These are phyloP conservation scores for Barnettozyma sucrosica DNA, from an alignment of 805 yeast species.

Conservation along the genomic window DNA sequence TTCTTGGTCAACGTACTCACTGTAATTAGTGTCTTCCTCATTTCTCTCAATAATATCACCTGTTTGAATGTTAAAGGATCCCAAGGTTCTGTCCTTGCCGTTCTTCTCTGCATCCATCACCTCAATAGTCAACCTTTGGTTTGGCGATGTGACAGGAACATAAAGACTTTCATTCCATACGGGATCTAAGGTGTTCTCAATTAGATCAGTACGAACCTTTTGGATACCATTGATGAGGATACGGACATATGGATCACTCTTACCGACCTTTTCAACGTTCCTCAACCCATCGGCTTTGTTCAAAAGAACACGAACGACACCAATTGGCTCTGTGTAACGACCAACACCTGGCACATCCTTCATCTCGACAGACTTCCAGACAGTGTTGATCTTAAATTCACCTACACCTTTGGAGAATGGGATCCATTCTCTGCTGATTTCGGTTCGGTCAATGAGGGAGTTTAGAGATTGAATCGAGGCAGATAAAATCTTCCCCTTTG, in stretches of 20 bases:
- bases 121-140: slow-evolving; percentile 78
- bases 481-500: slow-evolving; percentile 51
- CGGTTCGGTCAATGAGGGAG: slow-evolving; percentile 66
- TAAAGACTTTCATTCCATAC: slow-evolving; percentile 80
- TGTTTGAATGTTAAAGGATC: slow-evolving; percentile 68
- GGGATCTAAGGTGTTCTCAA: slow-evolving; percentile 67
- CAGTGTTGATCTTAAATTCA: slow-evolving; percentile 59
- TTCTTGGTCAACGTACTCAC: slow-evolving; percentile 51
- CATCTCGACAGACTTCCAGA: slow-evolving; percentile 84
- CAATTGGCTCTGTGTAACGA: slow-evolving; percentile 92
- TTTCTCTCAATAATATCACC: slow-evolving; percentile 59
- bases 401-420: slow-evolving; percentile 66
- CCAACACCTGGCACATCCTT: slow-evolving; percentile 61
- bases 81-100: slow-evolving; percentile 82
- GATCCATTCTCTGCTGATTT: slow-evolving; percentile 74
- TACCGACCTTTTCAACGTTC: slow-evolving; percentile 85
- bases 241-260: slow-evolving; percentile 86
- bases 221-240: slow-evolving; percentile 71
- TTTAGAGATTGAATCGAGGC: slow-evolving; percentile 52
- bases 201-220: slow-evolving; percentile 69
- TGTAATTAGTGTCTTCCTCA: slow-evolving; percentile 49
- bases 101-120: slow-evolving; percentile 85
- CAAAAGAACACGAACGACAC: slow-evolving; percentile 73
- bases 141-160: slow-evolving; percentile 74
- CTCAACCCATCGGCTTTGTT: slow-evolving; percentile 68